Evolutionary conservation across 139 green algal genomes (phyloP).

Genomic region (Coelastrella sp.): DNA sequence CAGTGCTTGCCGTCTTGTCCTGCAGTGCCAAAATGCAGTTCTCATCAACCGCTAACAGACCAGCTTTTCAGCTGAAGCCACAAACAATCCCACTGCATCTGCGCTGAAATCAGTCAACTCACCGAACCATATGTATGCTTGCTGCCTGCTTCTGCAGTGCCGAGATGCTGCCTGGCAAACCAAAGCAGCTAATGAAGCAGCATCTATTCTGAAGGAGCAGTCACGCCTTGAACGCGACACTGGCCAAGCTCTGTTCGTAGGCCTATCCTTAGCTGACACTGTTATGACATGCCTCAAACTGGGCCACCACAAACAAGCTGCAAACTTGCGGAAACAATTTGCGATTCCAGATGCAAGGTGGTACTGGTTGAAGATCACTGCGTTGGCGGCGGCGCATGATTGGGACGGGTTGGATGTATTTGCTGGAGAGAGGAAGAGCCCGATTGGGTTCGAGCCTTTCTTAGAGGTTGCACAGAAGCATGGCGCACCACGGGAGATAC

Average conservation of each 20-base stretch:
- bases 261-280: slow-evolving; percentile 69
- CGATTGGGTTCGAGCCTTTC: slow-evolving; percentile 72
- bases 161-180: slow-evolving; percentile 71
- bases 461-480: slow-evolving; percentile 65
- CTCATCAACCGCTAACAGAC: too few species aligned
- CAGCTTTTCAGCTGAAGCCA: too few species aligned
- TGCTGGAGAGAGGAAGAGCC: slow-evolving; percentile 39
- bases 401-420: slow-evolving; percentile 57
- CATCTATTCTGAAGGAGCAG: slow-evolving; percentile 69
- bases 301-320: slow-evolving; percentile 61
- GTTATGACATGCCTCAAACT: slow-evolving; percentile 64
- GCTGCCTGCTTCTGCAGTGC: slow-evolving; percentile 40
- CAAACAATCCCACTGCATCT: too few species aligned
- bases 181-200: slow-evolving; percentile 62
- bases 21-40: too few species aligned
- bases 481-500: slow-evolving; percentile 59
- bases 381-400: slow-evolving; percentile 65
- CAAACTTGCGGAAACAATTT: slow-evolving; percentile 66
- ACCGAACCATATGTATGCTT: not conserved
- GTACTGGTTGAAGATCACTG: slow-evolving; percentile 64
- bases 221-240: slow-evolving; percentile 73
- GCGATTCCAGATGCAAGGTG: slow-evolving; percentile 65
- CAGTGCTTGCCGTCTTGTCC: too few species aligned
- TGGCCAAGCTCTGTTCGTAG: slow-evolving; percentile 74
- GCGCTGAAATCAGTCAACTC: too few species aligned